phyloP scores from a whole-genome alignment of 1,284 basidiomycete species.

The Gastroboletus turbinatus region DNA sequence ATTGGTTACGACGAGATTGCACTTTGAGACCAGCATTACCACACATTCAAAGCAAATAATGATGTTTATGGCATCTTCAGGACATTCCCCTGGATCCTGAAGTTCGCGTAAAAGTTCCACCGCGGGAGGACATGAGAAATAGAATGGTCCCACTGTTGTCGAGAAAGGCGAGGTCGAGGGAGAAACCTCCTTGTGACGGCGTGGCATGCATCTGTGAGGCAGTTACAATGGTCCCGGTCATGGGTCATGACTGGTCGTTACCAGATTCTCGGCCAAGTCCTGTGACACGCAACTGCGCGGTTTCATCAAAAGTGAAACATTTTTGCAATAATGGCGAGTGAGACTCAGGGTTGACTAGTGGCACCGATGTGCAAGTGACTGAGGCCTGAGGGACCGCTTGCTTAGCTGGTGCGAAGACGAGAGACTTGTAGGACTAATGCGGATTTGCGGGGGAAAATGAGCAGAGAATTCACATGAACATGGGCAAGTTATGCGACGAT shows the following conservation, averaged over 20 bases:
- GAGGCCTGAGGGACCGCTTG: no score
- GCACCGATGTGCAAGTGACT: no score
- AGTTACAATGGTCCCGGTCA: no score
- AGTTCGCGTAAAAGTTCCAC: background rate
- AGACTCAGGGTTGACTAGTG: background rate
- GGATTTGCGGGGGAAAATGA: slow-evolving; percentile 1
- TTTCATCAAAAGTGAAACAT: background rate
- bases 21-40: background rate
- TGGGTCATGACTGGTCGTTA: no score
- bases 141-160: background rate
- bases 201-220: background rate
- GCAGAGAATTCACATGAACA: slow-evolving; percentile 21
- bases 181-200: background rate
- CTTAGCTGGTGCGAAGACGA: background rate
- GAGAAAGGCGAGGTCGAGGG: background rate
- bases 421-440: background rate
- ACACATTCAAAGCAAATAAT: background rate
- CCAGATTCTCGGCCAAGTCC: background rate
- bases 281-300: background rate
- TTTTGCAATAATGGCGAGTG: background rate
- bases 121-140: background rate
- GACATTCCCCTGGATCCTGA: background rate
- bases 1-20: no score
- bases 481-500: slow-evolving; percentile 7
- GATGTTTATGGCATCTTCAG: background rate